phyloP scores from a whole-genome alignment of 1,284 basidiomycete genomes.

The Melampsora abietis-canadensis region DNA sequence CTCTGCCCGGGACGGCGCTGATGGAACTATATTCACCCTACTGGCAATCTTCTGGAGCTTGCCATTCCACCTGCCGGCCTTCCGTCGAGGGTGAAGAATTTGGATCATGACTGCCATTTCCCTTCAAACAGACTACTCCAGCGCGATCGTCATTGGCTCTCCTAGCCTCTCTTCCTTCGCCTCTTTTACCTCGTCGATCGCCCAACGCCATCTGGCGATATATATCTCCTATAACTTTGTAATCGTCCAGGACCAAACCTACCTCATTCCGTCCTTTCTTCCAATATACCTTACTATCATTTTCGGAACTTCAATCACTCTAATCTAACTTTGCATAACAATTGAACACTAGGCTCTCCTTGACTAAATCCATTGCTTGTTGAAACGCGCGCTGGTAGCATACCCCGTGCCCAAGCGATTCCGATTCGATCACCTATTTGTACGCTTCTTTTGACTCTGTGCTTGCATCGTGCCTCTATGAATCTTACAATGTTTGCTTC shows the following conservation, averaged over 20 bases:
- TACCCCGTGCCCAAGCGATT: neutral
- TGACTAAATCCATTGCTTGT: neutral
- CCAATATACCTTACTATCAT: neutral
- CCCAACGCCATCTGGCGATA: neutral
- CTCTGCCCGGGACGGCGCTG: too few relatives aligned
- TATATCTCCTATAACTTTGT: neutral
- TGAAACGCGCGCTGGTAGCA: neutral
- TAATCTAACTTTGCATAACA: neutral
- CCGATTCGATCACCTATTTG: neutral
- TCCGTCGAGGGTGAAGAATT: neutral
- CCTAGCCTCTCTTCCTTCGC: neutral
- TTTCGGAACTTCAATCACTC: neutral
- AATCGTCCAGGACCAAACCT: neutral
- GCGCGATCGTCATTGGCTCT: neutral
- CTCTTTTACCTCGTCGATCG: slow-evolving; percentile 5
- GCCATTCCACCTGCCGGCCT: too few relatives aligned
- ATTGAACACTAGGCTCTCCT: neutral
- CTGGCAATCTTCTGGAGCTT: too few relatives aligned
- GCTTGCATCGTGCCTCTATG: neutral
- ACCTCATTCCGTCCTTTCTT: neutral
- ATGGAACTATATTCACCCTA: too few relatives aligned
- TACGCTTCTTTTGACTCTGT: neutral
- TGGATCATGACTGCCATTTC: neutral
- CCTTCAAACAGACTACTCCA: slow-evolving; percentile 1
- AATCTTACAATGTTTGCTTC: neutral